Evolutionary conservation across 2,329 filamentous ascomycete genomes (phyloP), one percentile per base, ranked within the genome.

Genomic region (Curvularia eragrostidis): DNA sequence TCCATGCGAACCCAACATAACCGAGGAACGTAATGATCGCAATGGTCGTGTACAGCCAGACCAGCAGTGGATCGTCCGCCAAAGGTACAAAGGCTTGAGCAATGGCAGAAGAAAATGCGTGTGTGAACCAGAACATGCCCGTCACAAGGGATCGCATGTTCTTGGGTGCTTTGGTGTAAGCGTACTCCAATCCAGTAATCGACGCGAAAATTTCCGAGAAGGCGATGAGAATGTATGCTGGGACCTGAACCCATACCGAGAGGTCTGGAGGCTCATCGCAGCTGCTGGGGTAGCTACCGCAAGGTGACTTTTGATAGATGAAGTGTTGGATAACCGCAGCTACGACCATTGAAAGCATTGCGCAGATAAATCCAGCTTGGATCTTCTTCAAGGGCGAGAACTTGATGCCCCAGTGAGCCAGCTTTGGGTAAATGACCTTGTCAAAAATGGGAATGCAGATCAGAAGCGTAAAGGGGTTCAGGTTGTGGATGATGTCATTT

Each of bases 331-430:
- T 72, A 5, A 85, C 78, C 12, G 81, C 79, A 3, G 85, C 83
- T 39, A 83, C 83, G 12, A 85, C 71, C 76, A 87, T 87, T 1
- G 88, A 85, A n/a, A 86, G 68, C 13, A 85, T 80, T n/a, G 84
- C 88, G 56, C 89, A 82, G 59, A 85, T 71, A 79, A 92, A 92
- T 24, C 89, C 90, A 4, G 81, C 73, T 1, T 88, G 82, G 76
- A 93, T 92, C 72, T 87, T 87, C 80, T 88, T 91, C 77, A 92
- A 88, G 28, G 89, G 90, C 1, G 84, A 89, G 79, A 91, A 90
- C 55, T 82, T 80, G 72, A 91, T 82, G 41, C 84, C 85, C 28
- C 83, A 56, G 65, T 84, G 86, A 65, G 87, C 86, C 54, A 92
- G 82, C 12, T 81, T 71, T 0, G 90, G 90, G 76, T 91, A 93